Conservation (phyloP, 768 basidiomycete species). For the Amanita muscaria region DNA sequence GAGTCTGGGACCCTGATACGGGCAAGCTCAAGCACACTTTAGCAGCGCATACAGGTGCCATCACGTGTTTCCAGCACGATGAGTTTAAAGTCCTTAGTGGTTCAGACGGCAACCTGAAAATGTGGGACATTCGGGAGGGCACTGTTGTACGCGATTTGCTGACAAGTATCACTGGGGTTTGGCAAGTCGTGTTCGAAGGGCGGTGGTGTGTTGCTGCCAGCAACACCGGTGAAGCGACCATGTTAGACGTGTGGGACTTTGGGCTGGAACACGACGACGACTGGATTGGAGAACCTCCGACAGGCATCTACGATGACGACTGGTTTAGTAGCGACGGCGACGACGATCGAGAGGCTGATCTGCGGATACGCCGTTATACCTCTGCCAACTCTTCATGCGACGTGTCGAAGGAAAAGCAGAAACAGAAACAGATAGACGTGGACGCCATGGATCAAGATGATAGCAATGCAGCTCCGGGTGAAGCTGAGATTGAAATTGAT, state of each 20-base stretch:
- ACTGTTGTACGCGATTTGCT: conserved; percentile 80
- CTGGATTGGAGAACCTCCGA: conserved; percentile 74
- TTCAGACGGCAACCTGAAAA: conserved; percentile 92
- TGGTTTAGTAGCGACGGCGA: conserved; percentile 48
- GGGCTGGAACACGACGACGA: conserved; percentile 68
- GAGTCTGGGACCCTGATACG: conserved; percentile 87
- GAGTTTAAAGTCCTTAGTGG: conserved; percentile 96
- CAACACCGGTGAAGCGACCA: conserved; percentile 67
- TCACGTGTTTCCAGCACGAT: conserved; percentile 98
- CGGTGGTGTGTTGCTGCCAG: conserved; percentile 93
- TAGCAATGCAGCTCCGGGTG: conserved; percentile 32
- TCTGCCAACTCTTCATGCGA: conserved; percentile 21
- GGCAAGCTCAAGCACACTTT: conserved; percentile 77
- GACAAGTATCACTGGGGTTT: conserved; percentile 88
- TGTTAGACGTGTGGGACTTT: conserved; percentile 89
- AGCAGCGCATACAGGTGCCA: conserved; percentile 91
- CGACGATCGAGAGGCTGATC: conserved; percentile 29
- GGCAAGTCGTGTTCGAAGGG: conserved; percentile 96
- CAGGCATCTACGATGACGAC: conserved; percentile 67
- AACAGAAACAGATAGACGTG: conserved; percentile 48
- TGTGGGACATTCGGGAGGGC: conserved; percentile 94
- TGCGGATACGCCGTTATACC: conserved; percentile 17
- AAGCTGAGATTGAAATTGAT: conserved; percentile 28
- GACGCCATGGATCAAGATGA: conserved; percentile 71
- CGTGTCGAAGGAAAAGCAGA: conserved; percentile 37